Evolutionary conservation across 768 basidiomycete species (phyloP), one percentile per base, ranked within the genome.

Genomic region (Termitomyces sp.): DNA sequence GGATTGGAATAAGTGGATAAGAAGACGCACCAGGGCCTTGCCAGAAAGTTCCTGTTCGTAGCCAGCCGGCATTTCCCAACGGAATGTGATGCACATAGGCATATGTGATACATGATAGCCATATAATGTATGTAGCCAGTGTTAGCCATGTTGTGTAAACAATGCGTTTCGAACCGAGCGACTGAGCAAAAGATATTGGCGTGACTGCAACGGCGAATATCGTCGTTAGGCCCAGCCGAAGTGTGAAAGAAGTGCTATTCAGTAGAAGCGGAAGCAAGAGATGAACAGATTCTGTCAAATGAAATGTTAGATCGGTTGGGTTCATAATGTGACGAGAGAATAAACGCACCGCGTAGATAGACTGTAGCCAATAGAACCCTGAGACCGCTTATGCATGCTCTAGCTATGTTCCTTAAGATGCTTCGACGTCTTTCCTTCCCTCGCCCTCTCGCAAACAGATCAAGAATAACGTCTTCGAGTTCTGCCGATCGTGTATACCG

Each of bases 401-500:
- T 76, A n/a, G 82, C 74, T 4, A 76, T 44, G 34, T 64, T 69
- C 47, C 85, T 75, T 20, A 88, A 70, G 36, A 76, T 57, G 40
- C 68, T 61, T 49, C 86, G 70, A 56, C 69, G 74, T 27, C 72
- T 68, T 66, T 83, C 82, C 65, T 79, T 82, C n/a, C 79, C 80
- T 63, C 74, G 73, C 27, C 80, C 80, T 55, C 79, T 77, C 18
- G 85, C 82, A 66, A 89, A 82, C 0, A 82, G 76, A 61, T 87
- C 81, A 18, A 86, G 64, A 51, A 90, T 67, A 42, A 91, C 75
- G 59, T 89, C 88, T 68, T 89, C 85, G 37, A 86, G 68, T 59
- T 88, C 83, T 33, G 79, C 76, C 68, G 82, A 81, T 63, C 83
- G 82, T 45, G 88, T 75, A 69, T 91, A 89, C 33, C 86, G 79